Base-by-base conservation (phyloP, 495 filamentous ascomycete genomes). In the Talaromyces stipitatus region DNA sequence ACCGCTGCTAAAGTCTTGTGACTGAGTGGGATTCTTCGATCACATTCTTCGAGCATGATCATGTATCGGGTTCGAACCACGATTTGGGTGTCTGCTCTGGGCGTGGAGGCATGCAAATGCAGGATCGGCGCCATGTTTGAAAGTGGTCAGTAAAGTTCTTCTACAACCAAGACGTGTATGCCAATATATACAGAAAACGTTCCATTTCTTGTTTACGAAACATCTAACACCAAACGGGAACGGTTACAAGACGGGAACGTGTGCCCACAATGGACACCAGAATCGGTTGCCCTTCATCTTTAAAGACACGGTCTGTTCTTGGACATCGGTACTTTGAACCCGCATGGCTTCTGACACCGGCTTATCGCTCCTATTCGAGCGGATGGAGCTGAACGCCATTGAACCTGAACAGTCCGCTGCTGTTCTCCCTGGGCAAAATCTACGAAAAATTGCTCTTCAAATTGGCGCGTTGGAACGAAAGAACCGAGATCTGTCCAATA, bases 1-100 rank as follows among this genome's bases (percentile, higher is more conserved):
- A 58, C 57, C 48, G 63, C 59, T 14, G 71, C 65, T 24, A 71
- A 57, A 16, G 69, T 50, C 53, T 68, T 71, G 60, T 69, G 60
- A 16, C 60, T 43, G 43, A 50, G 58, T 2, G 65, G 62, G n/a
- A 70, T 62, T 12, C 48, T 32, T 32, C 29, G 30, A 48, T 69
- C 64, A 8, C 64, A 51, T 26, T 56, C 59, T n/a, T 71, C 51
- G 27, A 71, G 58, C 64, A 71, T 71, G 36, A 61, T 54, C 28
- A 64, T 64, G 53, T 71, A 71, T 11, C 59, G 58, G 16, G 59
- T 64, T 48, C 63, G 56, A 32, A 48, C 38, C 10, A 57, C 9
- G 5, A 32, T 32, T 2, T 32, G 29, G 4, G 29, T 32, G 10
- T 32, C 29, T 32, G 29, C 29, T 32, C 29, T 32, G 2, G 5